Percentiles rank a stretch among this genome's conserved stretches.
Conservation (phyloP, 176 grass and related monocot species). For the Dendrocalamus sinicus region DNA sequence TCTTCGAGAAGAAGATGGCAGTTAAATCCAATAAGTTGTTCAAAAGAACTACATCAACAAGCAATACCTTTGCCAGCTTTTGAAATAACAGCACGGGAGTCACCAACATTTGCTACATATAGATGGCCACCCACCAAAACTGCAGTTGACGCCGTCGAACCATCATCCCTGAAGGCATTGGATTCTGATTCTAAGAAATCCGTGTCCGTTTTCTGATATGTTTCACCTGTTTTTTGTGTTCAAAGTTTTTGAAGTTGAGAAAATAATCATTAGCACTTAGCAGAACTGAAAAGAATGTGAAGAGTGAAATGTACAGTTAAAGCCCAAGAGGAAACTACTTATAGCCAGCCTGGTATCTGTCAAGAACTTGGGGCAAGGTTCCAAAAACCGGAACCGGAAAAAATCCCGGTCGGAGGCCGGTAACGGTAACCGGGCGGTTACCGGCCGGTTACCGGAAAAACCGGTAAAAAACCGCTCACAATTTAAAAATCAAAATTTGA, state of each 20-base stretch:
- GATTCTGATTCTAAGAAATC: conserved; percentile 84
- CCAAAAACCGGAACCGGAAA: too few species aligned
- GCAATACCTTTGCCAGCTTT: conserved; percentile 89
- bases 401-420: too few species aligned
- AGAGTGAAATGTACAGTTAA: conserved; percentile 22
- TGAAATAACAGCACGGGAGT: conserved; percentile 89
- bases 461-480: too few species aligned
- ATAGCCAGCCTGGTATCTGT: conserved; percentile 91
- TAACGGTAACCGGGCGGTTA: too few species aligned
- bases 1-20: background rate
- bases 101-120: conserved; percentile 98
- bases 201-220: conserved; percentile 80
- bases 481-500: too few species aligned
- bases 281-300: conserved; percentile 21
- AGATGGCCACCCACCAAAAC: conserved; percentile 85
- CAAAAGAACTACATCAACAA: conserved; percentile 28
- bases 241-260: conserved; percentile 31
- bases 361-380: conserved; percentile 81
- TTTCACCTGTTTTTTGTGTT: conserved; percentile 68
- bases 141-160: conserved; percentile 86
- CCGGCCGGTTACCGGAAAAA: too few species aligned
- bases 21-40: conserved; percentile 6
- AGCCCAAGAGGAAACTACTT: conserved; percentile 55
- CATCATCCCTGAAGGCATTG: conserved; percentile 83
- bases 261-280: conserved; percentile 7